Base-by-base conservation (phyloP, 2,329 filamentous ascomycete species). In the Ophiocordyceps polyrhachis-furcata region DNA sequence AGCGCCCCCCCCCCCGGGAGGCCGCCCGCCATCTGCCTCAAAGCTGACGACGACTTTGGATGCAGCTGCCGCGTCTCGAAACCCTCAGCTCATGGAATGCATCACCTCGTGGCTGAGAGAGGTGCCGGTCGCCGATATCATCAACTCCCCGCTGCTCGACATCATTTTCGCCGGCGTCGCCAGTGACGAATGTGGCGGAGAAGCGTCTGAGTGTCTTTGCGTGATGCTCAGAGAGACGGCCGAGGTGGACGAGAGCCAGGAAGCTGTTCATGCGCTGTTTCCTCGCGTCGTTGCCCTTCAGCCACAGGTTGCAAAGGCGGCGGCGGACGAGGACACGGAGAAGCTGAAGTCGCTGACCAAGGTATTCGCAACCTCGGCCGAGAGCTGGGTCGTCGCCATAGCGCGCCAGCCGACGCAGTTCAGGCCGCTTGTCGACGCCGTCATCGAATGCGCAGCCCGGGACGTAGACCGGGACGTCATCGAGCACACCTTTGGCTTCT, bases 51-150 rank as follows among this genome's bases (percentile, higher is more conserved):
- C n/a, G 3, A n/a, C 6, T 23, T 23, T 14, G 5, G 20, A 42
- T 42, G 11, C 55, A 87, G 86, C 73, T 43, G 68, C 76, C 42
- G 87, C 89, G 21, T 75, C 86, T 9, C 81, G 80, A 49, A 94
- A 95, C 56, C 88, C 89, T 2, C 83, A 88, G 56, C 73, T 98
- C 42, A 79, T 96, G 60, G 86, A 95, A 55, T 96, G 91, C 60
- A 87, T 96, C 53, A 93, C 87, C 29, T 95, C 91, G 3, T 98
- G 91, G 91, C 74, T 96, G 52, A 78, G 87, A 53, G 91, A 98
- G 64, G 85, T 98, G 7, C 85, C 89, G 0, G 75, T 93, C 42
- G 73, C 72, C 50, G 80, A 83, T 49, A 78, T 98, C 50, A 81
- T 93, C 52, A 81, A 81, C 53, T 95, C 89, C 1, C 82, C 88